A percentile compares a stretch with the other conserved stretches of the same genome.
Conservation (phyloP, 345 rosid species). For the Leavenworthia alabamica region DNA sequence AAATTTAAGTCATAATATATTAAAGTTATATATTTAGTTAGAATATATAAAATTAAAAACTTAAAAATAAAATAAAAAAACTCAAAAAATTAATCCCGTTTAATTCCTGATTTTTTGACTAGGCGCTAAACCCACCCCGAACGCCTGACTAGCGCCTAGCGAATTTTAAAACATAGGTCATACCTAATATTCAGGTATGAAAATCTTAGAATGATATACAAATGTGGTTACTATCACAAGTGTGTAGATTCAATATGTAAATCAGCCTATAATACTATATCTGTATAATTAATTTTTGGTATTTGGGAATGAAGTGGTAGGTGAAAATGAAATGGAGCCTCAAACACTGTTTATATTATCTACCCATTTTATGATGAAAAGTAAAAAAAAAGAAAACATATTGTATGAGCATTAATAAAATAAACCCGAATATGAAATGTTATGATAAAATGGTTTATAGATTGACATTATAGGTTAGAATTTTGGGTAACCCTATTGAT, state of each 20-base stretch:
- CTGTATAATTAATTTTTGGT: background rate
- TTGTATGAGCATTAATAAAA: background rate
- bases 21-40: no score
- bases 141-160: no score
- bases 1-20: no score
- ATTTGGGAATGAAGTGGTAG: conserved; percentile 5
- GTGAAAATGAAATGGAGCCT: conserved; percentile 25
- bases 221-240: no score
- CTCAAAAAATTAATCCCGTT: no score
- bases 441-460: background rate
- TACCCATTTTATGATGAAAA: background rate
- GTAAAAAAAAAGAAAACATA: background rate
- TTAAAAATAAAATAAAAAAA: no score
- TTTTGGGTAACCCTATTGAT: conserved; percentile 17
- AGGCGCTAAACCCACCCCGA: no score
- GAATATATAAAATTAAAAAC: no score
- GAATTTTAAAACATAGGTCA: no score
- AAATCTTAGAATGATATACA: no score
- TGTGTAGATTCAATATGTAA: background rate
- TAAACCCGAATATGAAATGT: background rate
- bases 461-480: conserved; percentile 14
- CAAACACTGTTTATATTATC: background rate
- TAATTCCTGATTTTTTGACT: no score
- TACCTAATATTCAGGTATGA: background rate
- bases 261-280: background rate